These are phyloP conservation scores for Kluyveromyces nonfermentans DNA, from an alignment of 805 yeast genomes.

Conservation along the genomic window DNA sequence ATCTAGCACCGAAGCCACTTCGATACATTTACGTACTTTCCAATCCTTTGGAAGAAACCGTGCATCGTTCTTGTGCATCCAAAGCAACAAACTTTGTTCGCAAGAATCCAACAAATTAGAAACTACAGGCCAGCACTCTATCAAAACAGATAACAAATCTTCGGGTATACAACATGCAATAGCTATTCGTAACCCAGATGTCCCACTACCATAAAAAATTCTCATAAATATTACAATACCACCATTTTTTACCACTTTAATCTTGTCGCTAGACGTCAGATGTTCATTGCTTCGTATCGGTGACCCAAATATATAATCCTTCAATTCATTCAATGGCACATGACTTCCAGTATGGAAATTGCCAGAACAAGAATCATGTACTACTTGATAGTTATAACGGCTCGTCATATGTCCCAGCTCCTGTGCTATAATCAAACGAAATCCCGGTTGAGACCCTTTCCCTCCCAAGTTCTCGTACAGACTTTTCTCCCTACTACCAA, in stretches of 20 bases:
- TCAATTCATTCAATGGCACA: conserved; percentile 26
- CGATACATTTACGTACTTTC: conserved; percentile 11
- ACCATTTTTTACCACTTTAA: conserved; percentile 22
- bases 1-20: conserved; percentile 19
- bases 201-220: conserved; percentile 22
- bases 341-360: conserved; percentile 14
- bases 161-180: conserved; percentile 27
- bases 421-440: conserved; percentile 29
- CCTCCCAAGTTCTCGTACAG: not conserved
- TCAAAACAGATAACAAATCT: conserved; percentile 20
- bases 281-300: conserved; percentile 25
- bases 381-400: conserved; percentile 28
- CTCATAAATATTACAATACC: conserved; percentile 28
- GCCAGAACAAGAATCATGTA: conserved; percentile 27
- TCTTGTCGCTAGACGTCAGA: conserved; percentile 21
- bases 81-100: conserved; percentile 19
- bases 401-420: conserved; percentile 31
- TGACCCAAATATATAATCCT: conserved; percentile 34
- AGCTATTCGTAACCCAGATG: conserved; percentile 20
- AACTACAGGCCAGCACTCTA: conserved; percentile 28
- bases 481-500: conserved; percentile 14
- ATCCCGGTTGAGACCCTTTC: conserved; percentile 10
- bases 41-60: conserved; percentile 12
- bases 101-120: conserved; percentile 24
- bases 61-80: conserved; percentile 1